Base-by-base conservation (phyloP, 306 rosid species). In the Oemleria cerasiformis region DNA sequence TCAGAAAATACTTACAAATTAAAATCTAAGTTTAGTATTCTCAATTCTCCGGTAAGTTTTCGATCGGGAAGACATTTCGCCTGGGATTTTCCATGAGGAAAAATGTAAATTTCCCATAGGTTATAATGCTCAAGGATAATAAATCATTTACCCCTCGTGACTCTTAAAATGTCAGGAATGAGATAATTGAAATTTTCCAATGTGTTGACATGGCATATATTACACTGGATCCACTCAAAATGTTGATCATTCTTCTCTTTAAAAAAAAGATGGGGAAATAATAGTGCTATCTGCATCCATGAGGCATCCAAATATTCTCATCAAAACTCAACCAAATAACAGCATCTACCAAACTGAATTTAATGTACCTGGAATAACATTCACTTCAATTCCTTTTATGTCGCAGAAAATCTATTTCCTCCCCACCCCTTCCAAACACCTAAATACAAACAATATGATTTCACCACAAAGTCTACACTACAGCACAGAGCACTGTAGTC, bases 361-460 rank as follows among this genome's bases (percentile, higher is more conserved):
- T 14, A 25, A n/a, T 62, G 68, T 84, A 90, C 98, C 98, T 82
- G 98, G 98, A 84, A 91, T 84, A 77, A 94, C 92, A 78, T 86
- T 86, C n/a, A 94, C 98, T 19, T 78, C 92, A 85, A 94, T 89
- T 65, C 97, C 96, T 76, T 91, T 87, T 39, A n/a, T 86, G 96
- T 77, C 79, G 95, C 88, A 94, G 85, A 82, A 94, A 94, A 79
- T 94, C 97, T 96, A 94, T 94, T 85, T 94, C 98, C 83, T 94
- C 96, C 11, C 98, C 98, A 39, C 97, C 98, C 75, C 97, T 87
- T 42, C 98, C 98, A 89, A 94, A 94, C 76, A 94, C 98, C 98
- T 94, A 67, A 72, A 54, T 3, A 64, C 56, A 44, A 73, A 63
- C 49, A n/a, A 71, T 47, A 72, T 10, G 45, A n/a, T 42, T 17